These are phyloP conservation scores for Stylosanthes scabra DNA, from an alignment of 331 rosid species.

Conservation along the genomic window DNA sequence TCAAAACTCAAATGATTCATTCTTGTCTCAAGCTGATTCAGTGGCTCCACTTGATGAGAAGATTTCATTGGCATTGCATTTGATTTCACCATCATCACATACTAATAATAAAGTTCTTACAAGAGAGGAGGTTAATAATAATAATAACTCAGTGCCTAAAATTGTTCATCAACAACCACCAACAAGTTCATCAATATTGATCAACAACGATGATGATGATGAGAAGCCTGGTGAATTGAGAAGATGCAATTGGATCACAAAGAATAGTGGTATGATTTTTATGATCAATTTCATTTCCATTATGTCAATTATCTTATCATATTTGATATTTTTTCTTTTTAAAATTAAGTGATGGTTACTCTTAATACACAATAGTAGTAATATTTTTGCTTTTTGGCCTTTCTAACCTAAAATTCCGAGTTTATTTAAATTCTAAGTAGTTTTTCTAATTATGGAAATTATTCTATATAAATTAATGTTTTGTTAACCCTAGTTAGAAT, in stretches of 20 bases:
- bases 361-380: too few relatives aligned
- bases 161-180: conserved; percentile 24
- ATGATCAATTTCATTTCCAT: conserved; percentile 4
- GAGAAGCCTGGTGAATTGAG: conserved; percentile 59
- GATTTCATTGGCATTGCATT: conserved; percentile 74
- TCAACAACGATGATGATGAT: conserved; percentile 31
- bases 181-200: conserved; percentile 35
- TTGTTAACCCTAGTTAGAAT: too few relatives aligned
- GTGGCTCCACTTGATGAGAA: conserved; percentile 72
- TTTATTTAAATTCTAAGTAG: too few relatives aligned
- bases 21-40: conserved; percentile 61
- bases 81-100: conserved; percentile 53
- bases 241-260: conserved; percentile 97
- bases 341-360: too few relatives aligned
- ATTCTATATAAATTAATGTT: too few relatives aligned
- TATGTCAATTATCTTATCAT: not conserved
- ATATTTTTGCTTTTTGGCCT: too few relatives aligned
- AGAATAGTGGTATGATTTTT: conserved; percentile 70
- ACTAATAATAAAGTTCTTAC: conserved; percentile 29
- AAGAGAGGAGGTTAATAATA: conserved; percentile 33
- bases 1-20: conserved; percentile 86
- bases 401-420: too few relatives aligned
- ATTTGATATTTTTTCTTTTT: too few relatives aligned
- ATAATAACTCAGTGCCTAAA: conserved; percentile 39
- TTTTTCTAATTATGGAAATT: too few relatives aligned